phyloP scores from a whole-genome alignment of 1,284 basidiomycete genomes.

The Entoloma clypeatum region DNA sequence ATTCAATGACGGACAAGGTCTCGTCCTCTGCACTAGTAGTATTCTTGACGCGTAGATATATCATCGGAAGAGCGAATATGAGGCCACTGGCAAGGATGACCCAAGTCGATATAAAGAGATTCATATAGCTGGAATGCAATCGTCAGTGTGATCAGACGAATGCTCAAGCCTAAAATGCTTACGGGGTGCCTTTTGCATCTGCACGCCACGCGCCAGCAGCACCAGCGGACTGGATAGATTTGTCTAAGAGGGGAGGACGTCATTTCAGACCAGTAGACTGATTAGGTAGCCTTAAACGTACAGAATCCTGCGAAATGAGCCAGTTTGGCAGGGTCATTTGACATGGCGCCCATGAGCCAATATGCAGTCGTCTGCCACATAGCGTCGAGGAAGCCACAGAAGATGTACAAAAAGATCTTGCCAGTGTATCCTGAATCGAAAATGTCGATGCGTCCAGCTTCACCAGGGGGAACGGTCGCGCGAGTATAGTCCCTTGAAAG shows the following conservation, averaged over 20 bases:
- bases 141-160: slow-evolving; percentile 1
- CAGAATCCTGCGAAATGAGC: slow-evolving; percentile 53
- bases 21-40: slow-evolving; percentile 46
- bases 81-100: slow-evolving; percentile 44
- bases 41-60: slow-evolving; percentile 48
- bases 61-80: slow-evolving; percentile 50
- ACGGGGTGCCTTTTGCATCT: slow-evolving; percentile 44
- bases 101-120: slow-evolving; percentile 54
- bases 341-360: slow-evolving; percentile 61
- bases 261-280: slow-evolving; percentile 3
- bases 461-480: slow-evolving; percentile 36
- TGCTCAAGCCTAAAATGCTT: slow-evolving; percentile 18
- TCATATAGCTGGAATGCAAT: slow-evolving; percentile 49
- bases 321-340: slow-evolving; percentile 55
- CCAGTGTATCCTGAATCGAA: slow-evolving; percentile 48
- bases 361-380: slow-evolving; percentile 61
- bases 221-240: slow-evolving; percentile 54
- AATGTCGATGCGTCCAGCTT: slow-evolving; percentile 49
- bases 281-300: slow-evolving; percentile 25
- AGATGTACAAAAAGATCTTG: slow-evolving; percentile 57
- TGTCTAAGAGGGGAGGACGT: slow-evolving; percentile 35
- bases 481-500: slow-evolving; percentile 55
- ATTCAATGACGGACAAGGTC: slow-evolving; percentile 32
- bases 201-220: slow-evolving; percentile 50
- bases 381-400: slow-evolving; percentile 54